These are phyloP conservation scores for Brassica incana DNA, from an alignment of 345 rosid genomes.

Conservation along the genomic window DNA sequence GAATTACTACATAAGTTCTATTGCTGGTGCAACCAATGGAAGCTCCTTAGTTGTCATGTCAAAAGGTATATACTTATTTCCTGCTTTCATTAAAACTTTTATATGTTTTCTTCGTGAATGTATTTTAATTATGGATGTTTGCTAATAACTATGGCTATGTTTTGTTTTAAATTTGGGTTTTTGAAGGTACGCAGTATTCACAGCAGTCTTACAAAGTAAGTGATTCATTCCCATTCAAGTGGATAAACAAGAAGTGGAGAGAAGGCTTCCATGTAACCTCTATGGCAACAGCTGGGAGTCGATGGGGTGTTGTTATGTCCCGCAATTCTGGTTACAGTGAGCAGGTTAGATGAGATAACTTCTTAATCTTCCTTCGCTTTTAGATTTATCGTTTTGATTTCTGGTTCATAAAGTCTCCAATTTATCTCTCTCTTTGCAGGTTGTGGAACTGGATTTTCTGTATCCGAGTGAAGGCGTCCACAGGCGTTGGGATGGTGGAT, in stretches of 20 bases:
- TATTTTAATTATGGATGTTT: not conserved
- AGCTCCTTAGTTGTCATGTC: slow-evolving; percentile 98
- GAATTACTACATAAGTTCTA: slow-evolving; percentile 84
- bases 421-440: slow-evolving; percentile 43
- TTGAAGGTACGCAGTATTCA: slow-evolving; percentile 76
- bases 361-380: not conserved
- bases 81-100: not conserved
- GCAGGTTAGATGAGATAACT: slow-evolving; percentile 54
- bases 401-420: not conserved
- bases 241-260: slow-evolving; percentile 99
- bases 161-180: slow-evolving; percentile 21
- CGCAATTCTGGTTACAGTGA: slow-evolving; percentile 93
- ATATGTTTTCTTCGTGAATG: slow-evolving; percentile 8
- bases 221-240: slow-evolving; percentile 93
- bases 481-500: slow-evolving; percentile 91
- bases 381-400: not conserved
- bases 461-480: slow-evolving; percentile 99
- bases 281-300: slow-evolving; percentile 94
- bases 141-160: no score
- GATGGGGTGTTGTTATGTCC: slow-evolving; percentile 99
- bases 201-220: slow-evolving; percentile 98
- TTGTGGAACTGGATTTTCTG: slow-evolving; percentile 95
- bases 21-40: slow-evolving; percentile 92
- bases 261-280: slow-evolving; percentile 98
- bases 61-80: slow-evolving; percentile 58